These are phyloP conservation scores for Phytophthora citrophthora DNA, from an alignment of 352 stramenopile genomes.

Conservation along the genomic window DNA sequence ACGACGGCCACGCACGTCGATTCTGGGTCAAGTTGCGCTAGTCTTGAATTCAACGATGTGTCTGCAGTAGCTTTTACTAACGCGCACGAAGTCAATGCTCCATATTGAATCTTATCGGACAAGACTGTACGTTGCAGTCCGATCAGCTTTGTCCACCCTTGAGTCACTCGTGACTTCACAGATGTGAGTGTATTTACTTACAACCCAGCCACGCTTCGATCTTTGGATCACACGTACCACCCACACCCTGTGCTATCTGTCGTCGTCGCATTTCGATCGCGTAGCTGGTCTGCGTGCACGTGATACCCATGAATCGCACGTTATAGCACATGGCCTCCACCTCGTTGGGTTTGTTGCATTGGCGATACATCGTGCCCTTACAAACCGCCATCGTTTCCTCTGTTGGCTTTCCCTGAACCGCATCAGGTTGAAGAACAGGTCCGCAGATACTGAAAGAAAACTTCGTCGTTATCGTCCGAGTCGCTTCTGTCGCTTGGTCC, in stretches of 20 bases:
- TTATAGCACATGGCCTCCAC: slow-evolving; percentile 32
- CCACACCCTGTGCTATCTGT: slow-evolving; percentile 15
- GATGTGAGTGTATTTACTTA: background rate
- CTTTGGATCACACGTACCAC: slow-evolving; percentile 13
- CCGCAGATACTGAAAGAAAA: slow-evolving; percentile 1
- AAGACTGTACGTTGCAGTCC: no score
- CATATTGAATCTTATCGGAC: no score
- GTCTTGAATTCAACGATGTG: slow-evolving; percentile 13
- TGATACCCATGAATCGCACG: slow-evolving; percentile 26
- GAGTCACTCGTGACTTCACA: no score
- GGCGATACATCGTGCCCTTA: slow-evolving; percentile 6
- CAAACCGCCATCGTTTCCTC: slow-evolving; percentile 7
- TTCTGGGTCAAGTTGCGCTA: slow-evolving; percentile 1
- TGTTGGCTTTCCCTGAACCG: background rate
- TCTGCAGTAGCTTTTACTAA: background rate
- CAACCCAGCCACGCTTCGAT: slow-evolving; percentile 25
- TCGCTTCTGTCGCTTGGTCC: background rate
- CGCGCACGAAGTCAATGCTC: no score
- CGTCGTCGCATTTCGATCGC: slow-evolving; percentile 23
- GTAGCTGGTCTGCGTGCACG: slow-evolving; percentile 16
- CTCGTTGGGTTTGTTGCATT: slow-evolving; percentile 2
- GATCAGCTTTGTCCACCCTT: no score
- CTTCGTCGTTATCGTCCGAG: background rate
- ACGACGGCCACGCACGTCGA: background rate
- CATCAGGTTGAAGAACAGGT: background rate